These are phyloP conservation scores for Hippophae rhamnoides DNA, from an alignment of 306 rosid genomes.

Conservation along the genomic window DNA sequence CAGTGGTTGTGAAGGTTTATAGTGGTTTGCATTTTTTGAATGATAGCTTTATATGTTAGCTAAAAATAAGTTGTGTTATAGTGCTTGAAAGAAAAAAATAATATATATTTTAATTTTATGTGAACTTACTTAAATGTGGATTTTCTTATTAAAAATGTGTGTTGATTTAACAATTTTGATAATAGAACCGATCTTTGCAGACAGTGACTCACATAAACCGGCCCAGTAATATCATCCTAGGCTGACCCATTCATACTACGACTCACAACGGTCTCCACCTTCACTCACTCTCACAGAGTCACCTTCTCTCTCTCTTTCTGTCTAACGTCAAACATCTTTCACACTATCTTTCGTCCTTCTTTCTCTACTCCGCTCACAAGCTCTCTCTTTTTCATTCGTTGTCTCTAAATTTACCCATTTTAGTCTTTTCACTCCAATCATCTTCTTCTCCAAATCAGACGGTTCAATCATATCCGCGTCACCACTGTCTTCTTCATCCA, in stretches of 20 bases:
- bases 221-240: not conserved
- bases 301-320: slow-evolving; percentile 26
- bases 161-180: not conserved
- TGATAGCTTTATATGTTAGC: too few species aligned
- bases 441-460: slow-evolving; percentile 34
- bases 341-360: slow-evolving; percentile 13
- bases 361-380: slow-evolving; percentile 23
- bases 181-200: not conserved
- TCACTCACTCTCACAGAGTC: slow-evolving; percentile 29
- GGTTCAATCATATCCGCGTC: slow-evolving; percentile 55
- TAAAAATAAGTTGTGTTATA: too few species aligned
- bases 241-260: slow-evolving; percentile 9
- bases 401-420: slow-evolving; percentile 36
- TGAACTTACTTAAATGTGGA: too few species aligned
- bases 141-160: too few species aligned
- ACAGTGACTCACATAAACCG: slow-evolving; percentile 1
- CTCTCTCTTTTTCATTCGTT: slow-evolving; percentile 12
- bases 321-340: slow-evolving; percentile 9
- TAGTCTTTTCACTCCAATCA: slow-evolving; percentile 39
- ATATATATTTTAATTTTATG: too few species aligned
- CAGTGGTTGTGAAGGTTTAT: too few species aligned
- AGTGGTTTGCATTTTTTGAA: too few species aligned
- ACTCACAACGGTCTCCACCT: slow-evolving; percentile 10
- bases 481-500: slow-evolving; percentile 44
- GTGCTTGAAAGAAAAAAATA: too few species aligned